Percentiles rank a stretch among this genome's conserved stretches.
Conservation (phyloP, 257 asterid genomes). For the Euphrasia confusa region DNA sequence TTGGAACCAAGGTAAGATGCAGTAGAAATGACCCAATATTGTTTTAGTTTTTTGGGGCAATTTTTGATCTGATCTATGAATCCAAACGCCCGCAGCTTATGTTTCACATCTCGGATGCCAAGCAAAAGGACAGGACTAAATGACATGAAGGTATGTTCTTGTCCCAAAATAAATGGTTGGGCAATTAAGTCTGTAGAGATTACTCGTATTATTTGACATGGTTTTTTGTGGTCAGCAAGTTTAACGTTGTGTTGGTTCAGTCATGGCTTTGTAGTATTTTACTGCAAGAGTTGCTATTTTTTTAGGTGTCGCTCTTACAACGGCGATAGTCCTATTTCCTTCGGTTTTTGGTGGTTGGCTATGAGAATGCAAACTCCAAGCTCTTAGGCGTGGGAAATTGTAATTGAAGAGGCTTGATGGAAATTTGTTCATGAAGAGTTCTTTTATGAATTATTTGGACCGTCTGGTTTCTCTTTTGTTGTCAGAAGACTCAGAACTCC, state of each 20-base stretch:
- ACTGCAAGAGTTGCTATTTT: too few species aligned
- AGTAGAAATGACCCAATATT: constrained; percentile 7
- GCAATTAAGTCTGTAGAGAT: too few species aligned
- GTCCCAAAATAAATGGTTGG: neutral
- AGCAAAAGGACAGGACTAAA: constrained; percentile 47
- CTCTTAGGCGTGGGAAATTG: neutral
- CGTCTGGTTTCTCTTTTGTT: too few species aligned
- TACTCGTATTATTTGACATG: too few species aligned
- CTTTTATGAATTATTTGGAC: neutral
- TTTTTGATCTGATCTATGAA: constrained; percentile 22
- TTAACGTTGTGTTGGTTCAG: too few species aligned
- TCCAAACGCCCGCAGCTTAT: constrained; percentile 55
- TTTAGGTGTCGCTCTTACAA: neutral
- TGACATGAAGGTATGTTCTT: constrained; percentile 29
- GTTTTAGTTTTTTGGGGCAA: constrained; percentile 20
- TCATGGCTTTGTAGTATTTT: too few species aligned
- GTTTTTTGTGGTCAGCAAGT: too few species aligned
- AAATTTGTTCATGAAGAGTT: neutral
- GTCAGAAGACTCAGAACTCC: too few species aligned
- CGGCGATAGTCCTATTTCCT: neutral
- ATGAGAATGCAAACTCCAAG: neutral
- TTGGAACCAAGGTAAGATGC: constrained; percentile 78
- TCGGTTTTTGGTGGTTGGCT: constrained; percentile 14
- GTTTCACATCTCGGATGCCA: constrained; percentile 83
- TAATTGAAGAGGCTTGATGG: neutral